phyloP scores from a whole-genome alignment of 2,329 filamentous ascomycete genomes.

The Cordyceps farinosa region DNA sequence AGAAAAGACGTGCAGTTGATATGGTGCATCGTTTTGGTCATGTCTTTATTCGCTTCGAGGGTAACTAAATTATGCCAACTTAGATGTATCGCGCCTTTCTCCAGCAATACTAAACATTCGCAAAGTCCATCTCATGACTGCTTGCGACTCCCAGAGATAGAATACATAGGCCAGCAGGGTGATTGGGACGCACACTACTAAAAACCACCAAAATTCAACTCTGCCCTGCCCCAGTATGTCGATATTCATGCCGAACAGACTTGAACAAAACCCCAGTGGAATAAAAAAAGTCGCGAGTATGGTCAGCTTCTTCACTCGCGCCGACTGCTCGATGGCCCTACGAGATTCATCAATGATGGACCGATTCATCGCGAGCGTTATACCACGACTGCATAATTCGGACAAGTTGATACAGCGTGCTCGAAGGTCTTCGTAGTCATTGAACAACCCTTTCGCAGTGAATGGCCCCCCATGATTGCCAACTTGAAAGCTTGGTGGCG shows the following conservation, averaged over 20 bases:
- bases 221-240: slow-evolving; percentile 13
- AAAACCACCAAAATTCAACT: slow-evolving; percentile 18
- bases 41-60: not conserved
- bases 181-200: slow-evolving; percentile 19
- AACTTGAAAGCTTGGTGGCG: too few species aligned
- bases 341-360: slow-evolving; percentile 17
- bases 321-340: slow-evolving; percentile 19
- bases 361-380: slow-evolving; percentile 19
- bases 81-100: not conserved
- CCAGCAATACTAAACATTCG: not conserved
- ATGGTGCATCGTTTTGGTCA: too few species aligned
- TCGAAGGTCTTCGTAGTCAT: slow-evolving; percentile 15
- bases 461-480: not conserved
- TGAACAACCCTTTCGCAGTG: slow-evolving; percentile 10
- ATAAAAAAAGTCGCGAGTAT: slow-evolving; percentile 18
- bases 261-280: slow-evolving; percentile 16
- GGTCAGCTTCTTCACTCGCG: slow-evolving; percentile 18
- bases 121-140: not conserved
- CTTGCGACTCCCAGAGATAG: slow-evolving; percentile 13
- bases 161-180: slow-evolving; percentile 9
- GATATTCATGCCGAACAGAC: slow-evolving; percentile 19
- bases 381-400: slow-evolving; percentile 14
- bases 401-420: slow-evolving; percentile 16
- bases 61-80: not conserved
- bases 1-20: too few species aligned